phyloP scores from a whole-genome alignment of 2,329 filamentous ascomycete genomes.

The Ophiostoma montium region DNA sequence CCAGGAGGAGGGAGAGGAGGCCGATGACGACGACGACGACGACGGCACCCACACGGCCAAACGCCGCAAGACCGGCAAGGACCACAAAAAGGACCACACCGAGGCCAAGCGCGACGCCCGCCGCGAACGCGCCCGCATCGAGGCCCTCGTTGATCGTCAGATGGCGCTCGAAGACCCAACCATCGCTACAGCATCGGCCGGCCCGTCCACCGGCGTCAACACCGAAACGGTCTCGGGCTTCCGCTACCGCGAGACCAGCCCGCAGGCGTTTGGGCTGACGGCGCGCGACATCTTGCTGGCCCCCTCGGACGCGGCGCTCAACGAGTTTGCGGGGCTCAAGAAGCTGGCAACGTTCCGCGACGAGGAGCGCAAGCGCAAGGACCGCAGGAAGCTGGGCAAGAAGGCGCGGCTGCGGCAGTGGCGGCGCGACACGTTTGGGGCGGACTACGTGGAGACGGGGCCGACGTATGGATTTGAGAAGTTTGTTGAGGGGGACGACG shows the following conservation, averaged over 20 bases:
- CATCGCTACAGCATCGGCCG: conserved; percentile 21
- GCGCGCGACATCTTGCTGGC: conserved; percentile 80
- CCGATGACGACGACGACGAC: conserved; percentile 17
- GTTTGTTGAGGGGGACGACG: conserved; percentile 6
- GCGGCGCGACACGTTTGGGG: conserved; percentile 52
- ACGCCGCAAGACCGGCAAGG: conserved; percentile 46
- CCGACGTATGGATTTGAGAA: conserved; percentile 44
- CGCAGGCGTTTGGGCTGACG: conserved; percentile 78
- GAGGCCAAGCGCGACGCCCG: conserved; percentile 57
- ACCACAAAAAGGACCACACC: conserved; percentile 43
- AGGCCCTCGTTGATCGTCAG: conserved; percentile 70
- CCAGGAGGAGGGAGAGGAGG: conserved; percentile 24
- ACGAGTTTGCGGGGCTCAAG: conserved; percentile 85
- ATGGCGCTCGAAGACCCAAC: conserved; percentile 55
- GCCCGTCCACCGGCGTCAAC: conserved; percentile 11
- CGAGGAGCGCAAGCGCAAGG: conserved; percentile 73
- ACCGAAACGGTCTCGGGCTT: conserved; percentile 34
- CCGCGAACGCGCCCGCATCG: conserved; percentile 68
- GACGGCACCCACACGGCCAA: conserved; percentile 29
- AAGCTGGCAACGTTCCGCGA: conserved; percentile 87
- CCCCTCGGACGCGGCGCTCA: conserved; percentile 71
- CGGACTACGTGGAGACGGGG: conserved; percentile 40
- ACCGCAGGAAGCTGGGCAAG: conserved; percentile 81
- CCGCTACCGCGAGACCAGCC: conserved; percentile 89
- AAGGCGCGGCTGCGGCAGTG: conserved; percentile 83